Evolutionary conservation across 352 stramenopile genomes (phyloP).

Genomic region (Sclerospora graminicola): DNA sequence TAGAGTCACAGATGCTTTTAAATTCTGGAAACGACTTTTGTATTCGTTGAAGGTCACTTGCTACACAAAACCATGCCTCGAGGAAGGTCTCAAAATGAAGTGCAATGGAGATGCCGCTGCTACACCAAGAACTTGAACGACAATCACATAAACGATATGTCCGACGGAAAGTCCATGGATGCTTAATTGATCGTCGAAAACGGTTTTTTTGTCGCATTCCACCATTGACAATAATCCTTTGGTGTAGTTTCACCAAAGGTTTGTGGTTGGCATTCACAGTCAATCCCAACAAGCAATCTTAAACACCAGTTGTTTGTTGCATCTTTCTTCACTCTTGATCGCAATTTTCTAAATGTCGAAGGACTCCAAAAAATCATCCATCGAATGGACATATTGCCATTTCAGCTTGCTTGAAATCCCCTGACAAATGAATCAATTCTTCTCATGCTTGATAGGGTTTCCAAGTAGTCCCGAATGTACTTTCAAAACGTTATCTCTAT

Average conservation of each 20-base stretch:
- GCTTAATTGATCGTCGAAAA: constrained; percentile 15
- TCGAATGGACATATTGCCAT: constrained; percentile 27
- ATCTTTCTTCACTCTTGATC: not conserved
- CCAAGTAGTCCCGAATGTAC: not conserved
- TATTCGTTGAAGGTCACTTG: constrained; percentile 38
- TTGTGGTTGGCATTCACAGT: constrained; percentile 58
- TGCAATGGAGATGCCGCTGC: constrained; percentile 24
- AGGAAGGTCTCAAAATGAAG: constrained; percentile 27
- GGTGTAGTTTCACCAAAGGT: constrained; percentile 19
- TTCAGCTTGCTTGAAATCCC: constrained; percentile 2
- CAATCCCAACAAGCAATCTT: constrained; percentile 34
- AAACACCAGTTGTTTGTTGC: constrained; percentile 4
- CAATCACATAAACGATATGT: constrained; percentile 39
- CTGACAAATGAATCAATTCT: constrained; percentile 14
- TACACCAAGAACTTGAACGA: constrained; percentile 37
- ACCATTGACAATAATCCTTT: no score
- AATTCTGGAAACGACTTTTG: constrained; percentile 40
- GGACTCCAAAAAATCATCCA: constrained; percentile 13
- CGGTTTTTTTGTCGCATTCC: no score
- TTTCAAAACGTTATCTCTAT: not conserved
- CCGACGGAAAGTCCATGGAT: constrained; percentile 41
- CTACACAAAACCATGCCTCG: constrained; percentile 43
- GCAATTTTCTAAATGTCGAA: constrained; percentile 11
- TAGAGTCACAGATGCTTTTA: not conserved
- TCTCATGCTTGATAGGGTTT: constrained; percentile 17